Evolutionary conservation across 164 flowering plant species (phyloP), one percentile per base, ranked within the genome.

Genomic region (Euptelea pleiosperma): DNA sequence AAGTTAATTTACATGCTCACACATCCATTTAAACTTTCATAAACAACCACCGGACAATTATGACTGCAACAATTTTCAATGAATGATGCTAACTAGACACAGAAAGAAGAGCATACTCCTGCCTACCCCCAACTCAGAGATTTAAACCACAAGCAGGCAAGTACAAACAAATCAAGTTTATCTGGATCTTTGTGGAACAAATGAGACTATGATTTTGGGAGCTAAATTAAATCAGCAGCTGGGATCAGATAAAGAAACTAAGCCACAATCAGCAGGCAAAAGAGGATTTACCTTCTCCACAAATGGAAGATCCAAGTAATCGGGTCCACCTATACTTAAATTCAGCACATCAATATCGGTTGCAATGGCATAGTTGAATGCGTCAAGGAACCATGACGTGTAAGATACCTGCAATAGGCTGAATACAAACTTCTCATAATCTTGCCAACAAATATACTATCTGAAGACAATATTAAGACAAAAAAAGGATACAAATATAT

Each of bases 381-480:
- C 99, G 76, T 94, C 99, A 77, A 94, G 95, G 70, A 94, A 94
- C 99, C 99, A 94, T 49, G 99, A 94, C 34, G 99, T 90, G 75
- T 94, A 94, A 30, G 99, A 94, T 63, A 94, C 96, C 99, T 94
- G 99, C 91, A 91, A 76, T 70, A 67, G 70, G 87, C 99, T 93
- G 97, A 89, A 83, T 41, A 76, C 67, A 79, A 69, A 59, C 69
- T 84, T 83, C 81, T 93, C 91, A 84, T 72, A 76, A 75, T 77
- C 79, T 71, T 55, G 71, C 67, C 70, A 74, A 56, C 55, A 42
- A 49, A 10, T 31, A 41, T 42, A 55, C 37, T 34, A 55, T 26
- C 37, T 54, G 24, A 50, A 49, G 16, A 16, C 7, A 10, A 22
- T 11, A 33, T 21, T 41, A 11, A n/a, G 22, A 10, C 18, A 1